A percentile compares a stretch with the other conserved stretches of the same genome.
Evolutionary conservation across 345 rosid species (phyloP).

Genomic region (Hirschfeldia incana): DNA sequence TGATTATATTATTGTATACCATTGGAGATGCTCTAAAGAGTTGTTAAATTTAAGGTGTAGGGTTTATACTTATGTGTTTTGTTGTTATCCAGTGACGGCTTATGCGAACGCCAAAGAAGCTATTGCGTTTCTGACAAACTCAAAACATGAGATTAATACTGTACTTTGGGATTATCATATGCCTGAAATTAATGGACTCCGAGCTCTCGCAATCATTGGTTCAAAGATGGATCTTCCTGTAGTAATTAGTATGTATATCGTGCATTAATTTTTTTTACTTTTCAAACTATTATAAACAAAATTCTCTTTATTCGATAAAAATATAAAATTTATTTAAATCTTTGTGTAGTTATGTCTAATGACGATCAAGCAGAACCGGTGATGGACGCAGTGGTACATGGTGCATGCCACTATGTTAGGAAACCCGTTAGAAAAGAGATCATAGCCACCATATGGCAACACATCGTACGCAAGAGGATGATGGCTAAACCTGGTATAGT

Average conservation of each 20-base stretch:
- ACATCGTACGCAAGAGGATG: conserved; percentile 27
- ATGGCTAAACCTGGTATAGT: neutral
- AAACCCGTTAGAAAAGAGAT: conserved; percentile 17
- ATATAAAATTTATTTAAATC: neutral
- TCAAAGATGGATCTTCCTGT: conserved; percentile 21
- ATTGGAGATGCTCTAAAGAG: too few species aligned
- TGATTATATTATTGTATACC: too few species aligned
- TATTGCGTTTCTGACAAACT: neutral
- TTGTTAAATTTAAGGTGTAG: too few species aligned
- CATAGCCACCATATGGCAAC: conserved; percentile 31
- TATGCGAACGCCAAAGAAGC: conserved; percentile 6
- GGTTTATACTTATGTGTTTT: neutral
- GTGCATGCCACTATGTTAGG: conserved; percentile 26
- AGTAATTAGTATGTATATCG: conserved; percentile 13
- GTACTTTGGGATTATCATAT: conserved; percentile 33
- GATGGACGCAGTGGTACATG: conserved; percentile 11
- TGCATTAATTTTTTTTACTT: neutral
- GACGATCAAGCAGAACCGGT: conserved; percentile 1
- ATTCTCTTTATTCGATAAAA: neutral
- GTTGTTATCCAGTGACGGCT: conserved; percentile 4
- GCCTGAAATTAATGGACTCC: conserved; percentile 25
- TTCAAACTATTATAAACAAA: neutral
- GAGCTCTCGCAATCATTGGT: conserved; percentile 25
- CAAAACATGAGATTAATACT: conserved; percentile 9
- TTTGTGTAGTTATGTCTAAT: conserved; percentile 29